These are phyloP conservation scores for Yarrowia sp. DNA, from an alignment of 805 yeast genomes.

Conservation along the genomic window DNA sequence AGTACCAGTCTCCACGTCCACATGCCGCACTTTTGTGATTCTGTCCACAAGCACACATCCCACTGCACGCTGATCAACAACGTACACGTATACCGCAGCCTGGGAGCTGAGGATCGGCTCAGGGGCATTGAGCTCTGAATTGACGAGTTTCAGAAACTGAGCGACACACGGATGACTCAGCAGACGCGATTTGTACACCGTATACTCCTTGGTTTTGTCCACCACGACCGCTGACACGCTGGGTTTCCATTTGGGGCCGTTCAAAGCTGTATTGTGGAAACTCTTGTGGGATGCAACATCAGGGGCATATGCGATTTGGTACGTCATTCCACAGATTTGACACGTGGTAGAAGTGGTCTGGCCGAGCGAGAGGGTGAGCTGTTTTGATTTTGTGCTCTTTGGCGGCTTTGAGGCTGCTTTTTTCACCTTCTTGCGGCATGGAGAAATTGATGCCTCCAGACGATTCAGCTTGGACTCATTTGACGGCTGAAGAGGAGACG, in stretches of 20 bases:
- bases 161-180: constrained; percentile 1
- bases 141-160: constrained; percentile 11
- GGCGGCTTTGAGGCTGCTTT: neutral
- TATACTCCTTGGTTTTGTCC: neutral
- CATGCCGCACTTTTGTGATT: neutral
- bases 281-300: constrained; percentile 6
- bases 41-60: constrained; percentile 20
- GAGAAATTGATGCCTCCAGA: neutral
- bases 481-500: constrained; percentile 7
- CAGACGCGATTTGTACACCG: constrained; percentile 12
- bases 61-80: constrained; percentile 13
- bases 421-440: neutral
- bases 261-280: constrained; percentile 5
- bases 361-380: constrained; percentile 14
- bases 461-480: neutral
- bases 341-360: constrained; percentile 18
- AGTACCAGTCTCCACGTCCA: neutral
- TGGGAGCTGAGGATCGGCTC: neutral
- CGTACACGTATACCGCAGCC: constrained; percentile 19
- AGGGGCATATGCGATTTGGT: neutral
- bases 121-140: constrained; percentile 22
- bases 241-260: constrained; percentile 24
- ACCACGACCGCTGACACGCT: neutral
- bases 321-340: constrained; percentile 15
- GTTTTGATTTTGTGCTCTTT: neutral